Conservation (phyloP, 352 stramenopile species). For the Lagenidium sp. region DNA sequence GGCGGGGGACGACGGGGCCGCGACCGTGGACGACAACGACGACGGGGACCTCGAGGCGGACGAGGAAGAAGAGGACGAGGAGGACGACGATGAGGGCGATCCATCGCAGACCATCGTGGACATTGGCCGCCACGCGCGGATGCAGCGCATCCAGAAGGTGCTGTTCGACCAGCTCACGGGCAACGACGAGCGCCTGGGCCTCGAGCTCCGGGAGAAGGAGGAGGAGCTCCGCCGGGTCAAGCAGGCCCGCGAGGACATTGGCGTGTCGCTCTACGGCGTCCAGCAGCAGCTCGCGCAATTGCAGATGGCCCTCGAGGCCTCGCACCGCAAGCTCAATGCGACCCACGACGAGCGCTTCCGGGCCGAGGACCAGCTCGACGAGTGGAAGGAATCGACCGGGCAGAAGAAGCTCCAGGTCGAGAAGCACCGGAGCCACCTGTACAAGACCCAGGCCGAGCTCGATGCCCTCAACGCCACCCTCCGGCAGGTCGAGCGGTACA, state of each 20-base stretch:
- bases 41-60: constrained; percentile 28
- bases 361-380: constrained; percentile 64
- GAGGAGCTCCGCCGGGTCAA: constrained; percentile 64
- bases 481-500: constrained; percentile 90
- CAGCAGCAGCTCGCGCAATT: constrained; percentile 93
- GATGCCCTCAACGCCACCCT: constrained; percentile 80
- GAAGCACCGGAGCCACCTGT: constrained; percentile 47
- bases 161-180: constrained; percentile 68
- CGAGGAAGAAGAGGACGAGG: constrained; percentile 33
- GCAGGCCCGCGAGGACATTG: constrained; percentile 77
- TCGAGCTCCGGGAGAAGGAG: constrained; percentile 73
- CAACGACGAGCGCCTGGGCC: constrained; percentile 59
- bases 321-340: constrained; percentile 58
- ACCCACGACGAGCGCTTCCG: constrained; percentile 59
- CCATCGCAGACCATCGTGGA: constrained; percentile 76
- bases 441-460: constrained; percentile 84
- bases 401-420: constrained; percentile 61
- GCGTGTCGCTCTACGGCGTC: constrained; percentile 90
- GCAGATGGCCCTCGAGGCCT: constrained; percentile 85
- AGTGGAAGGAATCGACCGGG: constrained; percentile 46
- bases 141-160: constrained; percentile 84
- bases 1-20: not conserved
- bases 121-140: constrained; percentile 65
- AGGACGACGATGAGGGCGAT: constrained; percentile 50
- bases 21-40: constrained; percentile 7